These are phyloP conservation scores for Rubroshorea leprosula DNA, from an alignment of 345 rosid species.

Conservation along the genomic window DNA sequence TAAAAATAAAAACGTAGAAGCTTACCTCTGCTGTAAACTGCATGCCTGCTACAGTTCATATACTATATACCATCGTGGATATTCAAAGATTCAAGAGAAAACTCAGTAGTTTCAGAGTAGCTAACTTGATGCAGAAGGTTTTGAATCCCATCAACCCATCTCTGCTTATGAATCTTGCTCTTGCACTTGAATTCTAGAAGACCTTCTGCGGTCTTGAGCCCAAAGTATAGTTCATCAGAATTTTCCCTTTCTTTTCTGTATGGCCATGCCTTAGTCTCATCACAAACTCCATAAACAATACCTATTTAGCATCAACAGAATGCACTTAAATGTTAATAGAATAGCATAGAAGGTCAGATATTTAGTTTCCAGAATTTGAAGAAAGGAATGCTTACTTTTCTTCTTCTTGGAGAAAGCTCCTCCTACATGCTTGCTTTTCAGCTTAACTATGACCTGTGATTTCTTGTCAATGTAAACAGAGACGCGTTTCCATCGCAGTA, in stretches of 20 bases:
- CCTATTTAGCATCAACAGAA: constrained; percentile 29
- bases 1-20: too few species aligned
- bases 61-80: constrained; percentile 32
- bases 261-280: constrained; percentile 84
- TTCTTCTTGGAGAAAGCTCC: constrained; percentile 92
- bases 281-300: constrained; percentile 73
- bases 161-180: constrained; percentile 74
- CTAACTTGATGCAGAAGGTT: constrained; percentile 63
- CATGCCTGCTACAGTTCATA: background rate
- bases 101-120: constrained; percentile 41
- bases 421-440: constrained; percentile 82
- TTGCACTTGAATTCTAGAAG: constrained; percentile 89
- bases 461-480: constrained; percentile 65
- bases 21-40: background rate
- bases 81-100: constrained; percentile 48
- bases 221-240: constrained; percentile 71
- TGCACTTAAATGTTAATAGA: background rate
- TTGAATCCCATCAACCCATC: constrained; percentile 76
- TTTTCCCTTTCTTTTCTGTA: constrained; percentile 72
- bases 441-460: constrained; percentile 71
- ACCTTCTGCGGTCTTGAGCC: constrained; percentile 83
- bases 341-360: background rate
- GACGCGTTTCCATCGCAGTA: constrained; percentile 49
- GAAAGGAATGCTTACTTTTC: constrained; percentile 43
- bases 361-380: too few species aligned